phyloP scores from a whole-genome alignment of 192 early-diverging fungal species.

The Coemansia asiatica region DNA sequence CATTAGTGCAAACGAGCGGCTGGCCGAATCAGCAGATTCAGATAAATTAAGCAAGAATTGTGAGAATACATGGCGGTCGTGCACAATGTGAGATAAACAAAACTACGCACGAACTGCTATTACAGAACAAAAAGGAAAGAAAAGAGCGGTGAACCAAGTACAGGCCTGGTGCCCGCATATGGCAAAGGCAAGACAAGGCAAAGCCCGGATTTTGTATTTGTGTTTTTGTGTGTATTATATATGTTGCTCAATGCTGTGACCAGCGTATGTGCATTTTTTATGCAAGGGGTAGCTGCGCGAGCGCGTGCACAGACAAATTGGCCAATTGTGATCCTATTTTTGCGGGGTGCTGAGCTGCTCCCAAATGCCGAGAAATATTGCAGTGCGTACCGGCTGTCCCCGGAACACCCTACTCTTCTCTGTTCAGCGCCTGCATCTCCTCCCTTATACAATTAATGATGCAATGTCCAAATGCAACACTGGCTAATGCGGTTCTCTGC shows the following conservation, averaged over 20 bases:
- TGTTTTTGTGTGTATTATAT: not conserved
- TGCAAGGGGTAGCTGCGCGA: slow-evolving; percentile 11
- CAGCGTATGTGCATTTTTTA: not conserved
- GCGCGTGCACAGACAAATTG: slow-evolving; percentile 7
- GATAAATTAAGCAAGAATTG: not conserved
- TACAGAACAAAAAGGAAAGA: not conserved
- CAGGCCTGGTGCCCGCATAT: not conserved
- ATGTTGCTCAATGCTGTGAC: not conserved
- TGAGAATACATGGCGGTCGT: not conserved
- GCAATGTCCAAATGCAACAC: not conserved
- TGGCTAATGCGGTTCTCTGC: not conserved
- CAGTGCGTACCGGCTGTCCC: not conserved
- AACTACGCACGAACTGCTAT: not conserved
- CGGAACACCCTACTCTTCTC: not conserved
- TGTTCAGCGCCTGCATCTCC: not conserved
- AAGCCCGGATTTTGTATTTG: not conserved
- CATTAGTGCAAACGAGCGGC: not conserved
- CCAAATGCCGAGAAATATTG: slow-evolving; percentile 1
- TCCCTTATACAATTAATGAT: too few relatives aligned
- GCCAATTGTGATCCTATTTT: not conserved
- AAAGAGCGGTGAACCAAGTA: not conserved
- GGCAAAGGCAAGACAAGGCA: too few relatives aligned
- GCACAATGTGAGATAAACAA: slow-evolving; percentile 3
- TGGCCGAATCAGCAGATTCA: not conserved
- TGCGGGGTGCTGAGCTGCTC: not conserved